Evolutionary conservation across 805 yeast species (phyloP), one percentile per base, ranked within the genome.

Genomic region (Lipomyces spencermartinsiae): DNA sequence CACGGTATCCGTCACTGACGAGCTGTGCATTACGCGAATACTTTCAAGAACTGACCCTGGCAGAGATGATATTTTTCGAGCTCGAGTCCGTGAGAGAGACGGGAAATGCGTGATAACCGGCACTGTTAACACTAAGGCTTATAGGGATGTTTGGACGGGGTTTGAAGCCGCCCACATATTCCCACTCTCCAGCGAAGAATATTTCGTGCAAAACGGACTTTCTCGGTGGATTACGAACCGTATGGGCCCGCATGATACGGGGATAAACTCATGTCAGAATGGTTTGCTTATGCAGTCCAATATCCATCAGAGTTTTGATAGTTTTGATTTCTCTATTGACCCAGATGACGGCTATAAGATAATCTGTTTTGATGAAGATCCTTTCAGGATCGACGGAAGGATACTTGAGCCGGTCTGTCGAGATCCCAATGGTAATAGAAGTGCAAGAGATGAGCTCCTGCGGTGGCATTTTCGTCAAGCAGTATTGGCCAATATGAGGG

Each of bases 151-250:
- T 49, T 49, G 54, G 54, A 49, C 25, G n/a, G n/a, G n/a, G n/a
- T 49, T 49, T 49, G 54, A 49, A n/a, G 54, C 19, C 54, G 54
- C 25, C 54, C 54, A 49, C 54, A 49, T 39, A 16, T 16, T 49
- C 2, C 54, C 54, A 1, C 54, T 1, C 54, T 49, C 4, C 54
- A 49, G 54, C 54, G 54, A 49, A 49, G 3, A 49, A 49, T 49
- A 49, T 49, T 49, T 49, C 54, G 54, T 2, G 54, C 19, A 49
- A 19, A 2, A 19, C 25, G 4, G 54, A 49, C 12, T 49, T 49
- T 49, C 54, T 49, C 54, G 54, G 54, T 49, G 54, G 54, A 2
- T 49, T 49, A n/a, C n/a, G n/a, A n/a, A n/a, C n/a, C n/a, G n/a
- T n/a, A n/a, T n/a, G n/a, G n/a, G n/a, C n/a, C n/a, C n/a, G 25